Base-by-base conservation (phyloP, 192 early-diverging fungal genomes). In the Gigaspora rosea region DNA sequence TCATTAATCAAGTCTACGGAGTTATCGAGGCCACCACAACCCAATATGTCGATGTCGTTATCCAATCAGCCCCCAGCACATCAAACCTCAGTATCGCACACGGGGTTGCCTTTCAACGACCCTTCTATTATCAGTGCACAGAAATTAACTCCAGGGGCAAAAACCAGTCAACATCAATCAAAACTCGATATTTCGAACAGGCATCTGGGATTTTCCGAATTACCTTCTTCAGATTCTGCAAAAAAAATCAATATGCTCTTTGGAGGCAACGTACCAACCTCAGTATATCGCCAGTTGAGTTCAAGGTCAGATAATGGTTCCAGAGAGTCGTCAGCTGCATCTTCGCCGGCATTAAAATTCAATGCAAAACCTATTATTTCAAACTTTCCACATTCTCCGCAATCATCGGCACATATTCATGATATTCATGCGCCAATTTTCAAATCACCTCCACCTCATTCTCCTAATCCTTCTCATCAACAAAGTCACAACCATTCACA, bases 281-380 rank as follows among this genome's bases (percentile, higher is more conserved):
- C 86, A 27, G 88, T 90, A 3, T 82, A 87, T 46, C 85, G 88
- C 16, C 88, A 90, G 54, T 69, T 90, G 81, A 89, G 86, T 67
- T 82, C 85, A 5, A 85, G 84, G 61, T 82, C 86, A n/a, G 83
- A 84, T 47, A 76, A 67, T 36, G 22, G 62, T 59, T 76, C 74
- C 15, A 76, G 74, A 64, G 74, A 76, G 51, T 76, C 74, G 27
- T 76, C 74, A 32, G 35, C 61, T 16, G 47, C 58, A 11, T 76
- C 74, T 76, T 76, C 74, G 2, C 74, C 74, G 12, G 74, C 74
- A 33, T 65, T 76, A 22, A 76, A 76, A 59, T 76, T 76, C 56
- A 76, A 76, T 64, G 1, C 74, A 0, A 76, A 76, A 52, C 61
- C 74, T 33, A 65, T 50, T n/a, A 32, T 75, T 35, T 62, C 74